These are phyloP conservation scores for Narthecium ossifragum DNA, from an alignment of 106 monocot species.

Conservation along the genomic window DNA sequence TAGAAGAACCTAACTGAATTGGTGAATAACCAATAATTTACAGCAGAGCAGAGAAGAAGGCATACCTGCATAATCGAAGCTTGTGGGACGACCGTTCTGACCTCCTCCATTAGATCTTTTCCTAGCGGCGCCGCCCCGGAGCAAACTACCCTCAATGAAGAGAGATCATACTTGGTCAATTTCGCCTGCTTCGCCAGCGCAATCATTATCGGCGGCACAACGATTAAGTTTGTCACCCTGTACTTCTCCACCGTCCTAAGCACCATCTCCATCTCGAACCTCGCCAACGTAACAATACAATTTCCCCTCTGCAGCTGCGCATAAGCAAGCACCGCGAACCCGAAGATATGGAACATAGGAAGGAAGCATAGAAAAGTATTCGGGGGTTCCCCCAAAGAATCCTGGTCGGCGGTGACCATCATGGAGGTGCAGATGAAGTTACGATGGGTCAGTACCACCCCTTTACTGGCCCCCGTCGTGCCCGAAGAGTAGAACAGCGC, in stretches of 20 bases:
- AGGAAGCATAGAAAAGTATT: slow-evolving; percentile 60
- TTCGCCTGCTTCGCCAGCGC: slow-evolving; percentile 79
- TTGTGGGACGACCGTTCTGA: slow-evolving; percentile 30
- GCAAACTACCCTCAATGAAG: slow-evolving; percentile 37
- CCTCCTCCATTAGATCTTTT: slow-evolving; percentile 79
- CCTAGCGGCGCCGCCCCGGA: slow-evolving; percentile 70
- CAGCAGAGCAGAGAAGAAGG: background rate
- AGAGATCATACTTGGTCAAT: slow-evolving; percentile 44
- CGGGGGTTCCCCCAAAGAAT: slow-evolving; percentile 21
- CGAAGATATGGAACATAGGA: slow-evolving; percentile 83
- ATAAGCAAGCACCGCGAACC: slow-evolving; percentile 43
- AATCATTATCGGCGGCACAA: slow-evolving; percentile 85
- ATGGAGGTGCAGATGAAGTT: slow-evolving; percentile 51
- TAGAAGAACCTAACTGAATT: background rate
- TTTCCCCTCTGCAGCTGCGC: slow-evolving; percentile 65
- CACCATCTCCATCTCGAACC: slow-evolving; percentile 55
- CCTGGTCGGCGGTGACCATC: slow-evolving; percentile 54
- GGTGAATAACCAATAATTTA: background rate
- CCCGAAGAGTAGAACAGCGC: slow-evolving; percentile 85
- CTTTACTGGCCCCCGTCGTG: slow-evolving; percentile 77
- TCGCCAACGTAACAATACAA: slow-evolving; percentile 50
- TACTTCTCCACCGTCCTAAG: slow-evolving; percentile 45
- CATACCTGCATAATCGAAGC: slow-evolving; percentile 53
- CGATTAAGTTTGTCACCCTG: slow-evolving; percentile 31
- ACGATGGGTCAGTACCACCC: slow-evolving; percentile 63